Evolutionary conservation across 23 red algal species (phyloP).

Genomic region (Gracilariopsis chorda): DNA sequence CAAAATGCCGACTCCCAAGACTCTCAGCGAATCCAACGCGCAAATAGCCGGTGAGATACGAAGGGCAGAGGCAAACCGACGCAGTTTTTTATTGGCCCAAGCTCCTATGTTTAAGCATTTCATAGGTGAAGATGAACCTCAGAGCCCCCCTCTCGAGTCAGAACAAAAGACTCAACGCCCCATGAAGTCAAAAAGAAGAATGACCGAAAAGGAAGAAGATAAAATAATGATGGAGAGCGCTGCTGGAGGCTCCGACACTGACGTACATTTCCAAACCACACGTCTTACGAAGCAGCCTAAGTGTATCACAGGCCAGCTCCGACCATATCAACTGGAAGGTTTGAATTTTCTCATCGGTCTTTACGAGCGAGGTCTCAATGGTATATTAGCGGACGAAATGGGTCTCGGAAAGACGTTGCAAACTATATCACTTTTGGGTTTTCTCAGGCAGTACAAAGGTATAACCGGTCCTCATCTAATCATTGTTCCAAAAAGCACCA

Average conservation of each 20-base stretch:
- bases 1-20: conserved; percentile 9
- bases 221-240: conserved; percentile 84
- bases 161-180: neutral
- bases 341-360: conserved; percentile 95
- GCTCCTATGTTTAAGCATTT: conserved; percentile 93
- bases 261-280: conserved; percentile 64
- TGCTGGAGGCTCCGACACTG: conserved; percentile 28
- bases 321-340: conserved; percentile 96
- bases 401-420: conserved; percentile 92
- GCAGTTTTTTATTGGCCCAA: conserved; percentile 86
- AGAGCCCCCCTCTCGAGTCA: neutral
- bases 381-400: conserved; percentile 99
- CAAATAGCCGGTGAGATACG: conserved; percentile 35
- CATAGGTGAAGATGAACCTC: conserved; percentile 56
- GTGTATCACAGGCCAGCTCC: conserved; percentile 84
- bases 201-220: conserved; percentile 99
- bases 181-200: conserved; percentile 49
- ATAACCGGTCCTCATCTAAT: conserved; percentile 94
- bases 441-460: conserved; percentile 80
- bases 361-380: conserved; percentile 94
- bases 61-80: conserved; percentile 25
- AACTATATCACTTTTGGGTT: conserved; percentile 93
- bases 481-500: conserved; percentile 96
- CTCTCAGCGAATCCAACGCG: conserved; percentile 34
- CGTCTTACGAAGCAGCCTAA: conserved; percentile 81